phyloP scores from a whole-genome alignment of 2,329 filamentous ascomycete genomes.

The Penicillium olsonii region DNA sequence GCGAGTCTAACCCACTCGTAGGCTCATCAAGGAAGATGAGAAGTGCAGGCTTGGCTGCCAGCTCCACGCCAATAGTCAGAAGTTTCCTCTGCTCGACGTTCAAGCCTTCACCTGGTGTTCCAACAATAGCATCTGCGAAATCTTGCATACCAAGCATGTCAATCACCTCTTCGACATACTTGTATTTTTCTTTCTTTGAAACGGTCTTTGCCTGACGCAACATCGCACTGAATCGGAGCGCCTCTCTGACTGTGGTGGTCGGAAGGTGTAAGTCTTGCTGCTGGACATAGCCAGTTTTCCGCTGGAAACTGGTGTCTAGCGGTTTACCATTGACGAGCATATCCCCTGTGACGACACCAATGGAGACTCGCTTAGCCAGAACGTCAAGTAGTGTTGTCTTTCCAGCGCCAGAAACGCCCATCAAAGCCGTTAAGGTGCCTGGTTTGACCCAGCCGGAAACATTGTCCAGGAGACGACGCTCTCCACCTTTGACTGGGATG shows the following conservation, averaged over 20 bases:
- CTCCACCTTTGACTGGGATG: slow-evolving; percentile 53
- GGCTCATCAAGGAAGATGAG: slow-evolving; percentile 5
- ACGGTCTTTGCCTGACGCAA: slow-evolving; percentile 77
- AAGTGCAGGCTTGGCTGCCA: slow-evolving; percentile 1
- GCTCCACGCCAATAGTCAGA: slow-evolving; percentile 6
- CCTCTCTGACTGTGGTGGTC: slow-evolving; percentile 83
- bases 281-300: slow-evolving; percentile 68
- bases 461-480: slow-evolving; percentile 55
- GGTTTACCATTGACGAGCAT: slow-evolving; percentile 66
- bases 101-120: slow-evolving; percentile 75
- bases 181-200: slow-evolving; percentile 71
- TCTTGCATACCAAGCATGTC: slow-evolving; percentile 85
- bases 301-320: slow-evolving; percentile 60
- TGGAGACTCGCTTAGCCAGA: slow-evolving; percentile 58
- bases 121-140: slow-evolving; percentile 84
- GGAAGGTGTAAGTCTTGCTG: slow-evolving; percentile 76
- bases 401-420: slow-evolving; percentile 66
- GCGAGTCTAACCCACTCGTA: slow-evolving; percentile 1
- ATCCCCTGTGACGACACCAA: slow-evolving; percentile 66
- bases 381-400: slow-evolving; percentile 63
- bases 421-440: slow-evolving; percentile 57
- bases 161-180: slow-evolving; percentile 79
- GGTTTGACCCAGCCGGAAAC: slow-evolving; percentile 59
- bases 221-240: slow-evolving; percentile 78
- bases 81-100: slow-evolving; percentile 64